Conservation (phyloP, 169 alveolate genomes). For the Hammondia hammondi region DNA sequence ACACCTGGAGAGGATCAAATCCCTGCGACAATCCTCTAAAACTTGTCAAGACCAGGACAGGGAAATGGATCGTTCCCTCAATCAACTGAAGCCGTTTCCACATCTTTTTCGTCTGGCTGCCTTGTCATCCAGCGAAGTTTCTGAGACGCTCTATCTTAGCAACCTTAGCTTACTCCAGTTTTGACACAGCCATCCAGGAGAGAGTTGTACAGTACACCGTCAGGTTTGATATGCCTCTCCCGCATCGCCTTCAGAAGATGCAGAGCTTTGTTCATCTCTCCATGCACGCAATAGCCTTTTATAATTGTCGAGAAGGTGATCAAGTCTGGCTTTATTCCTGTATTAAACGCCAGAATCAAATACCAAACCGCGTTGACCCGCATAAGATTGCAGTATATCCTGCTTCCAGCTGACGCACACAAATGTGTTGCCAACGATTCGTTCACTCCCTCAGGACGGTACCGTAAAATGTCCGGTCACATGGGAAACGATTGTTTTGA, state of each 20-base stretch:
- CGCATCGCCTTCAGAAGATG: conserved; percentile 82
- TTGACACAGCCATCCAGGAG: conserved; percentile 95
- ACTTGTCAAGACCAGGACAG: no score
- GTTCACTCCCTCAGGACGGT: no score
- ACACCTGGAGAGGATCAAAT: no score
- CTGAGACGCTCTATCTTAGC: no score
- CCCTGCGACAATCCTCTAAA: no score
- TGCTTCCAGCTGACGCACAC: not conserved
- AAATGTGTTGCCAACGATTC: not conserved
- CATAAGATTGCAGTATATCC: not conserved
- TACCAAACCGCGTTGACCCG: not conserved
- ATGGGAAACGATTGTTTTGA: no score
- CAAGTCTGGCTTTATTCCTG: conserved; percentile 90
- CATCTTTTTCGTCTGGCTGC: no score
- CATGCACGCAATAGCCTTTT: conserved; percentile 92
- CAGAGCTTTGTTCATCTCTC: conserved; percentile 86
- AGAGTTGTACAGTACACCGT: conserved; percentile 94
- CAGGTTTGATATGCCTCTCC: conserved; percentile 87
- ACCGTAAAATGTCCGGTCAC: no score
- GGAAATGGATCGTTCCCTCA: no score
- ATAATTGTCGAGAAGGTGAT: conserved; percentile 89
- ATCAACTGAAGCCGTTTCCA: no score
- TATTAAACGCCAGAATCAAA: not conserved
- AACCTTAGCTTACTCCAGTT: conserved; percentile 74
- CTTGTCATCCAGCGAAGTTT: no score